Evolutionary conservation across 306 rosid species (phyloP).

Genomic region (Cyamopsis tetragonoloba): DNA sequence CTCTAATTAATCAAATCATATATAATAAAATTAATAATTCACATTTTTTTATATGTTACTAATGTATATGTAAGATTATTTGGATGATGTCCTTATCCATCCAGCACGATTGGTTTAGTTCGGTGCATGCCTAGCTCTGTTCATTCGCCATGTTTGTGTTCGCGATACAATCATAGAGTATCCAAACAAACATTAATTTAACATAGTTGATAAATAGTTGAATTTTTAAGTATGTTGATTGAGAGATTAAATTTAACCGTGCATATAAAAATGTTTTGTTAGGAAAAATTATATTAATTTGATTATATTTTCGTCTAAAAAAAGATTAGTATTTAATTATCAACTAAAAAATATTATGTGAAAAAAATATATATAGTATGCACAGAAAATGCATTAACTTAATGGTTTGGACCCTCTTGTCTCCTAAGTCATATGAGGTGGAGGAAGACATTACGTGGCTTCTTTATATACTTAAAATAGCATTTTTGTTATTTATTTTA

Average conservation of each 20-base stretch:
- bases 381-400: not conserved
- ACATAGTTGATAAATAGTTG: too few species aligned
- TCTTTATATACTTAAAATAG: not conserved
- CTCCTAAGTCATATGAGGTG: slow-evolving; percentile 14
- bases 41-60: not conserved
- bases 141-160: slow-evolving; percentile 5
- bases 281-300: too few species aligned
- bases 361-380: too few species aligned
- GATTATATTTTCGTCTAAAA: too few species aligned
- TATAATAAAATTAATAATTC: too few species aligned
- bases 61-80: not conserved
- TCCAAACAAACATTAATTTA: too few species aligned
- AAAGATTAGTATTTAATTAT: too few species aligned
- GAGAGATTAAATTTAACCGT: too few species aligned
- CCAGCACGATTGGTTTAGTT: slow-evolving; percentile 6
- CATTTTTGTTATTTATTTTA: not conserved
- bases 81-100: slow-evolving; percentile 24
- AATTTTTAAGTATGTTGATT: too few species aligned
- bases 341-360: too few species aligned
- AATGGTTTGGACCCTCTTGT: slow-evolving; percentile 20
- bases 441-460: slow-evolving; percentile 19
- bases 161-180: not conserved
- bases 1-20: too few species aligned
- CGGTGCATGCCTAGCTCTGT: not conserved
- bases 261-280: too few species aligned